A percentile compares a stretch with the other conserved stretches of the same genome.
These are phyloP conservation scores for Carex kokanica DNA, from an alignment of 176 grass and related monocot species.

Conservation along the genomic window DNA sequence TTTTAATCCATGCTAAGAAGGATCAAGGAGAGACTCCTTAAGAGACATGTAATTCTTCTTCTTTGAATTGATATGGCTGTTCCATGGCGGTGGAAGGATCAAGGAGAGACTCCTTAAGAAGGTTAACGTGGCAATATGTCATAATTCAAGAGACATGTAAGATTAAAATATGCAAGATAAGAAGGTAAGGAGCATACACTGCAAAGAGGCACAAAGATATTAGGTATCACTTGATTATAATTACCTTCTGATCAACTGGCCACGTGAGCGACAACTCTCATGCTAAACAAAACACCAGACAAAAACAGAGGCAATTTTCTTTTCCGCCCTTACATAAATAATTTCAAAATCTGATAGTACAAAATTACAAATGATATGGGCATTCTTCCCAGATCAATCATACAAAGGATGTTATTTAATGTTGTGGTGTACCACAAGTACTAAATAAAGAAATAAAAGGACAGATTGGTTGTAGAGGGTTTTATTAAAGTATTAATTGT, in stretches of 20 bases:
- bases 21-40: too few species aligned
- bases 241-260: constrained; percentile 6
- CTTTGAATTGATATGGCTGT: too few species aligned
- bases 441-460: constrained; percentile 12
- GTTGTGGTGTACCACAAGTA: neutral
- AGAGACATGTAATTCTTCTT: too few species aligned
- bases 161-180: too few species aligned
- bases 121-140: too few species aligned
- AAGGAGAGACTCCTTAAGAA: too few species aligned
- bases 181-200: neutral
- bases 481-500: neutral
- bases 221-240: neutral
- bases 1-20: too few species aligned
- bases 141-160: too few species aligned
- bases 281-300: neutral
- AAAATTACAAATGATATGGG: neutral
- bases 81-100: too few species aligned
- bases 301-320: neutral
- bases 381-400: neutral
- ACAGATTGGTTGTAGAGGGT: neutral
- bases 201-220: neutral
- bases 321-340: neutral
- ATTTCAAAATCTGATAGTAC: constrained; percentile 2
- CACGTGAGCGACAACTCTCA: constrained; percentile 6
- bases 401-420: neutral